phyloP scores from a whole-genome alignment of 495 filamentous ascomycete genomes.

The Penicillium longicatenatum region DNA sequence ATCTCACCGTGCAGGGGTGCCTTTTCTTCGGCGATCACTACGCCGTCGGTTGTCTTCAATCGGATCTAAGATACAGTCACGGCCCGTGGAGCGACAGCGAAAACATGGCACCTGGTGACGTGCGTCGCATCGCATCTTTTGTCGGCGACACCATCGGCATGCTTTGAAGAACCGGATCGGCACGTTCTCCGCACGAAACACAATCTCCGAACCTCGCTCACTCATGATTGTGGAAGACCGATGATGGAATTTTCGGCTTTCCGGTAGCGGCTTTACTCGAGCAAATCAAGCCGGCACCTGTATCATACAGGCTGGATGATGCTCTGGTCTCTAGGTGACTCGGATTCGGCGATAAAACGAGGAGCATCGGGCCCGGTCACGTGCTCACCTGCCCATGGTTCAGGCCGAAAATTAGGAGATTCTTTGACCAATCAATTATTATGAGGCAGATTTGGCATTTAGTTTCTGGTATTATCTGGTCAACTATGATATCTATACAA shows the following conservation, averaged over 20 bases:
- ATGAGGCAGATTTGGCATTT: not conserved
- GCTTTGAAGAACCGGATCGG: slow-evolving; percentile 45
- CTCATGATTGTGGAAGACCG: slow-evolving; percentile 22
- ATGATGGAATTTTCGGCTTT: not conserved
- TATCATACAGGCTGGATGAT: not conserved
- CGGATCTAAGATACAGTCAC: slow-evolving; percentile 45
- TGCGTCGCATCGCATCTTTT: slow-evolving; percentile 49
- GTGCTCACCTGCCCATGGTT: not conserved
- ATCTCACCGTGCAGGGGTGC: slow-evolving; percentile 29
- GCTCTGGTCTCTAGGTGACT: not conserved
- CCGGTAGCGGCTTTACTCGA: too few relatives aligned
- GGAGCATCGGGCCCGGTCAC: slow-evolving; percentile 17
- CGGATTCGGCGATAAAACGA: slow-evolving; percentile 5
- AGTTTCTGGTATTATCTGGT: too few relatives aligned
- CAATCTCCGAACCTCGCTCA: slow-evolving; percentile 36
- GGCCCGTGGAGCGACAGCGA: slow-evolving; percentile 40
- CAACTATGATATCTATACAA: not conserved
- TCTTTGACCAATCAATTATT: not conserved
- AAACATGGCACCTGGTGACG: slow-evolving; percentile 45
- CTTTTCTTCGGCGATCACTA: slow-evolving; percentile 31
- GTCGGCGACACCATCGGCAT: slow-evolving; percentile 44
- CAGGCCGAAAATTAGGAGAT: not conserved
- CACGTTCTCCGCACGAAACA: slow-evolving; percentile 38
- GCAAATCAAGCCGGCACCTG: not conserved
- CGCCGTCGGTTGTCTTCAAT: slow-evolving; percentile 35